Conservation (phyloP, 192 early-diverging fungal species). For the Backusella mclennaniae region DNA sequence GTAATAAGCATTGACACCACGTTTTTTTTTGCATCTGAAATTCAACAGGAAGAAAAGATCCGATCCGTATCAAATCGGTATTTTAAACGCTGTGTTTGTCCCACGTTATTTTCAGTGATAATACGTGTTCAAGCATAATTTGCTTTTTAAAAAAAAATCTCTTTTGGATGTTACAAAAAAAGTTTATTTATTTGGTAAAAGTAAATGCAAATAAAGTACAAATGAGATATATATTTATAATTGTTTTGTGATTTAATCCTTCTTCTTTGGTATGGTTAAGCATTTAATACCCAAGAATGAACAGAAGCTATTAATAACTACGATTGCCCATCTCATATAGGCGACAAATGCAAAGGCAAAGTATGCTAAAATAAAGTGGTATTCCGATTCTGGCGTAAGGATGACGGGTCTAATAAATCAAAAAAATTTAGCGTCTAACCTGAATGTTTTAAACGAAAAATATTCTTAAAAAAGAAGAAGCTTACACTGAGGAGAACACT, state of each 20-base stretch:
- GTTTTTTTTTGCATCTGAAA: neutral
- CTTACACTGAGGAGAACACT: conserved; percentile 48
- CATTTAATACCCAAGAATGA: conserved; percentile 83
- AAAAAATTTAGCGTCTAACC: neutral
- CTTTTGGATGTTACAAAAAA: neutral
- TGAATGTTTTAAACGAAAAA: neutral
- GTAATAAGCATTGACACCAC: neutral
- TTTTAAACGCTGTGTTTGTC: neutral
- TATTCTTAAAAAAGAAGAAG: conserved; percentile 5
- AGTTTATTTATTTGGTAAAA: neutral
- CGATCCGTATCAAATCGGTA: neutral
- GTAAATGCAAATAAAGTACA: neutral
- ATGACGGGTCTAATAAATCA: conserved; percentile 42
- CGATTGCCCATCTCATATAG: conserved; percentile 82
- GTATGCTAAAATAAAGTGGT: conserved; percentile 65
- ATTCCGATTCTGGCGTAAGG: conserved; percentile 66
- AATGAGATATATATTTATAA: conserved; percentile 1
- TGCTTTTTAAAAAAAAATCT: neutral
- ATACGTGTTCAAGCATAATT: conserved; percentile 9
- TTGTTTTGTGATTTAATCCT: neutral
- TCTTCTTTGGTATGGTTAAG: conserved; percentile 62
- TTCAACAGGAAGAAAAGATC: neutral
- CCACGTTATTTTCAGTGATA: neutral
- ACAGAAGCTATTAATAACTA: conserved; percentile 89
- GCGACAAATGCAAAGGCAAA: conserved; percentile 71